Evolutionary conservation across 2,329 filamentous ascomycete species (phyloP).

Genomic region (Cladosporium sp.): DNA sequence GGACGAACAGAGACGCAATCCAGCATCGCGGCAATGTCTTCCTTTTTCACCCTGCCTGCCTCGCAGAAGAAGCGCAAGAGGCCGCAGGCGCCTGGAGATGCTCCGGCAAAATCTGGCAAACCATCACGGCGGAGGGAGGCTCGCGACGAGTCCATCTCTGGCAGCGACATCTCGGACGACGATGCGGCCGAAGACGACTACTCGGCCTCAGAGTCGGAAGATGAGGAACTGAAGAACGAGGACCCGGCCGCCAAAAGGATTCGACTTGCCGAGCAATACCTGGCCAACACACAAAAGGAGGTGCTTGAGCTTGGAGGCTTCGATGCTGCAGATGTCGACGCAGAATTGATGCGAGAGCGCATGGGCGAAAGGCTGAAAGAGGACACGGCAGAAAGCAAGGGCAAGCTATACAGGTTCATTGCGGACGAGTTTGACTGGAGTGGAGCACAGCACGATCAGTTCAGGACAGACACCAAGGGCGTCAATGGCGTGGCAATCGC

Average conservation of each 20-base stretch:
- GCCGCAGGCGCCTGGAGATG: constrained; percentile 50
- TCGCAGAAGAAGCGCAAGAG: constrained; percentile 91
- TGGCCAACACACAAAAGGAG: constrained; percentile 84
- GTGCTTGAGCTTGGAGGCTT: constrained; percentile 75
- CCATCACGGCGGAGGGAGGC: constrained; percentile 45
- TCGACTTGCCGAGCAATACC: constrained; percentile 85
- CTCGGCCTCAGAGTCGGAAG: constrained; percentile 50
- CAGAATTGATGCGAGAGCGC: constrained; percentile 74
- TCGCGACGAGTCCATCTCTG: constrained; percentile 80
- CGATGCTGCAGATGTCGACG: constrained; percentile 89
- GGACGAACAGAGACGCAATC: not conserved
- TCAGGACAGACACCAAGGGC: constrained; percentile 74
- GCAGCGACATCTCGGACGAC: constrained; percentile 74
- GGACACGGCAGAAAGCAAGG: constrained; percentile 89
- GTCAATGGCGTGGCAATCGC: constrained; percentile 79
- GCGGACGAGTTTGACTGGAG: constrained; percentile 71
- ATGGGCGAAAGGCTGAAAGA: constrained; percentile 74
- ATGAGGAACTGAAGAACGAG: constrained; percentile 76
- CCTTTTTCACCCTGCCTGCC: constrained; percentile 89
- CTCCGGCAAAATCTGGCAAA: constrained; percentile 50
- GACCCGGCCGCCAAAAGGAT: constrained; percentile 86
- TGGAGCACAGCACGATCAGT: constrained; percentile 67
- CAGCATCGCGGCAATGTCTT: constrained; percentile 65
- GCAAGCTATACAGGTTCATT: constrained; percentile 80
- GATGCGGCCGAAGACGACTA: constrained; percentile 45